Conservation (phyloP, 2,329 filamentous ascomycete genomes). For the Aspergillus costaricaensis region DNA sequence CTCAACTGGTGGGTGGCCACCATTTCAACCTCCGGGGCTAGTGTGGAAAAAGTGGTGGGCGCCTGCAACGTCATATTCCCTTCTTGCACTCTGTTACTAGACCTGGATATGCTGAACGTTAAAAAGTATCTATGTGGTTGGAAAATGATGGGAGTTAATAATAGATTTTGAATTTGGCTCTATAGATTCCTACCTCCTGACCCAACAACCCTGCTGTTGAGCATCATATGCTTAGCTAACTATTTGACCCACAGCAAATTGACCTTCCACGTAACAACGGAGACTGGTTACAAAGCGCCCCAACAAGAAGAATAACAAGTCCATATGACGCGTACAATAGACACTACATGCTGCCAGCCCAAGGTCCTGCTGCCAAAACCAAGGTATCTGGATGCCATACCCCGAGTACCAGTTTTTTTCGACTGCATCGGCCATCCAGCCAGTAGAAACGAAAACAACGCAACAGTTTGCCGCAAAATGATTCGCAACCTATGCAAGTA, state of each 20-base stretch:
- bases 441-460: conserved; percentile 1
- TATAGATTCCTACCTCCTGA: not conserved
- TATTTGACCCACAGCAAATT: conserved; percentile 8
- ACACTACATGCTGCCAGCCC: conserved; percentile 11
- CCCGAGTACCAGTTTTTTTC: conserved; percentile 7
- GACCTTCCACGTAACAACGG: conserved; percentile 1
- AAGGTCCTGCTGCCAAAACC: conserved; percentile 6
- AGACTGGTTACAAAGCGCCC: conserved; percentile 6
- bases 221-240: conserved; percentile 10
- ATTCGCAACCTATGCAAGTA: conserved; percentile 5
- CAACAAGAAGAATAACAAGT: not conserved
- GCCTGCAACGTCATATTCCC: not conserved
- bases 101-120: not conserved
- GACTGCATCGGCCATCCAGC: conserved; percentile 2
- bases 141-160: not conserved
- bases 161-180: not conserved
- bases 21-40: not conserved
- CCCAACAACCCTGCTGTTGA: conserved; percentile 3
- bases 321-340: conserved; percentile 7
- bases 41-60: not conserved
- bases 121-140: not conserved
- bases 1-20: not conserved
- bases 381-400: conserved; percentile 5
- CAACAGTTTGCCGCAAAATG: conserved; percentile 2
- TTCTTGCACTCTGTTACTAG: not conserved